phyloP scores from a whole-genome alignment of 2,329 filamentous ascomycete genomes.

The Acephala macrosclerotiorum region DNA sequence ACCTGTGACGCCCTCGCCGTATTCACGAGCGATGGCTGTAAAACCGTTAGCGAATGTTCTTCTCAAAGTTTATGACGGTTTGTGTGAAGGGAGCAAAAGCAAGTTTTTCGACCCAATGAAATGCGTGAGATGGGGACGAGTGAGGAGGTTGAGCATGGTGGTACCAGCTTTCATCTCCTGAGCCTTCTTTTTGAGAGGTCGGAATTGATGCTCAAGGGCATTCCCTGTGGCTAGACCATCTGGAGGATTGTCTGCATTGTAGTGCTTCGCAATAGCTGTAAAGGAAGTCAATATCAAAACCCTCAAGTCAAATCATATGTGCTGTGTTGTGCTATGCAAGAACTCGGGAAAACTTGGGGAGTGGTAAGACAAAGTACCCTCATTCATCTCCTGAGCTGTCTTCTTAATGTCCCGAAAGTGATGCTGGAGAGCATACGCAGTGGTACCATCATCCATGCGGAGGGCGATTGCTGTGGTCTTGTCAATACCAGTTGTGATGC shows the following conservation, averaged over 20 bases:
- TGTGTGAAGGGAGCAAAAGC: conserved; percentile 23
- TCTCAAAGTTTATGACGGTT: conserved; percentile 21
- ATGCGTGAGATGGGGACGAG: not conserved
- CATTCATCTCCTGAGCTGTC: conserved; percentile 19
- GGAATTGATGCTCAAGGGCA: conserved; percentile 41
- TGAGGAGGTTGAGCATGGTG: not conserved
- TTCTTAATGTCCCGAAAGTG: conserved; percentile 34
- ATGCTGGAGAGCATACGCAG: conserved; percentile 30
- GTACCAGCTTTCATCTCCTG: conserved; percentile 35
- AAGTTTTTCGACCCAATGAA: conserved; percentile 13
- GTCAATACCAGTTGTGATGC: conserved; percentile 30
- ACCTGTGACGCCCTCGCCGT: conserved; percentile 38
- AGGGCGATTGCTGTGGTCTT: conserved; percentile 32
- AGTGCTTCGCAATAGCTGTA: conserved; percentile 27
- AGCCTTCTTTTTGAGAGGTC: conserved; percentile 41
- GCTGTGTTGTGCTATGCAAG: conserved; percentile 6
- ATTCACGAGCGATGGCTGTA: conserved; percentile 39
- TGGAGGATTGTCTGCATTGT: conserved; percentile 30
- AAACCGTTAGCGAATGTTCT: conserved; percentile 37
- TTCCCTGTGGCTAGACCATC: conserved; percentile 22
- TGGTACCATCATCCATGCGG: conserved; percentile 30
- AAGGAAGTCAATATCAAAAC: conserved; percentile 23
- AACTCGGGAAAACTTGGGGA: conserved; percentile 2
- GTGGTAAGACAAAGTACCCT: conserved; percentile 7
- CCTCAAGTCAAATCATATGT: not conserved